Percentiles rank a stretch among this genome's conserved stretches.
These are phyloP conservation scores for Kwoniella dejecticola DNA, from an alignment of 768 basidiomycete genomes.

Conservation along the genomic window DNA sequence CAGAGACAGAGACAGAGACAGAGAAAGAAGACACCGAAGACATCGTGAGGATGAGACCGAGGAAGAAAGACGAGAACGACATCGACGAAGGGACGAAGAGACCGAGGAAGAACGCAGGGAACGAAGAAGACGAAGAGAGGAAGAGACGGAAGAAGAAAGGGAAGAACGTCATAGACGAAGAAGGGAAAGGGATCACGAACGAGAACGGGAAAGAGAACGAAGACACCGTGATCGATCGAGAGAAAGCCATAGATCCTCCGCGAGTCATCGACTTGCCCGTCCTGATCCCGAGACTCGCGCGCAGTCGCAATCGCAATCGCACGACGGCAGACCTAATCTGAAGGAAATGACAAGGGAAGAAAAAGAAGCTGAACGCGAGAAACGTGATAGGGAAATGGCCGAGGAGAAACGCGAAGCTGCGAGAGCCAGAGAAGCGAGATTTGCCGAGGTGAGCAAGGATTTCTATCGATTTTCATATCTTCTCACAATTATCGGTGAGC, in stretches of 20 bases:
- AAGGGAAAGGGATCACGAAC: constrained; percentile 27
- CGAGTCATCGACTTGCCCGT: constrained; percentile 8
- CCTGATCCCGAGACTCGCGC: too few species aligned
- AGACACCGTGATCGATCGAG: constrained; percentile 35
- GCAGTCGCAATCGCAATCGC: too few species aligned
- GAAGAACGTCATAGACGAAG: constrained; percentile 31
- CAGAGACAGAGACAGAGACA: constrained; percentile 26
- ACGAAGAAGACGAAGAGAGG: constrained; percentile 18
- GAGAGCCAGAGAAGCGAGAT: constrained; percentile 25
- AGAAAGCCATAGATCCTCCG: constrained; percentile 32
- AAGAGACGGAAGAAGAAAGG: constrained; percentile 30
- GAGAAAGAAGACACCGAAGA: constrained; percentile 24
- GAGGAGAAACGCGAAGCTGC: constrained; percentile 43
- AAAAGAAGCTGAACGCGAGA: constrained; percentile 45
- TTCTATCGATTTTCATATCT: too few species aligned
- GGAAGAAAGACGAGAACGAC: constrained; percentile 20
- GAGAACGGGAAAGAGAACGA: constrained; percentile 25
- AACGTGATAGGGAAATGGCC: constrained; percentile 46
- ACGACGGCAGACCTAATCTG: constrained; percentile 13
- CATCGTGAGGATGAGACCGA: constrained; percentile 31
- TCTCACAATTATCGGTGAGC: too few species aligned
- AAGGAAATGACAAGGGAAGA: constrained; percentile 47
- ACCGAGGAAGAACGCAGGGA: constrained; percentile 22
- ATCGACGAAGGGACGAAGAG: constrained; percentile 25
- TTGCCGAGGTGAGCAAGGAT: constrained; percentile 21